These are phyloP conservation scores for Monosporascus sp. DNA, from an alignment of 2,329 filamentous ascomycete genomes.

Conservation along the genomic window DNA sequence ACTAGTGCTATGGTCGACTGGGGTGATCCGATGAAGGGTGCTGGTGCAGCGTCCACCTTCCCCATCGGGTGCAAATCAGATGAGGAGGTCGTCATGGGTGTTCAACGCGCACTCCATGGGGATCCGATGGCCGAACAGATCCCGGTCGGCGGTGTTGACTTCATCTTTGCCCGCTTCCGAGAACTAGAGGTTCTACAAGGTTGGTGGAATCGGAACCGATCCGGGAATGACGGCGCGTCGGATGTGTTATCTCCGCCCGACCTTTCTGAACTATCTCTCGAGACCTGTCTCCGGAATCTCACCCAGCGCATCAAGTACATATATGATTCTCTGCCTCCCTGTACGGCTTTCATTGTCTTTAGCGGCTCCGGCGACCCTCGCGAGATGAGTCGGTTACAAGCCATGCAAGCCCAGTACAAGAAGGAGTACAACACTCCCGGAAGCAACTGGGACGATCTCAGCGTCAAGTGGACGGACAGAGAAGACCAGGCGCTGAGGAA, in stretches of 20 bases:
- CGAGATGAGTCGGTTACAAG: conserved; percentile 58
- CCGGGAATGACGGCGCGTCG: conserved; percentile 25
- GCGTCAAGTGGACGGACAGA: conserved; percentile 62
- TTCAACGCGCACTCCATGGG: conserved; percentile 55
- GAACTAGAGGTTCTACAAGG: conserved; percentile 61
- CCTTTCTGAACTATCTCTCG: conserved; percentile 31
- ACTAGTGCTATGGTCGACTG: conserved; percentile 80
- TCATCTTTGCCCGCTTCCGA: conserved; percentile 62
- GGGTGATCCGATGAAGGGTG: conserved; percentile 66
- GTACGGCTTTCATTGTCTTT: conserved; percentile 61
- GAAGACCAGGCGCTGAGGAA: conserved; percentile 59
- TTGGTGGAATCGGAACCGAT: conserved; percentile 60
- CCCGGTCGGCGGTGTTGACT: conserved; percentile 57
- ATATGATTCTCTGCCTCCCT: conserved; percentile 55
- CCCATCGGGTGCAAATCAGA: conserved; percentile 55
- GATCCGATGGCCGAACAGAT: conserved; percentile 55
- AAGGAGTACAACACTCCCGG: conserved; percentile 60
- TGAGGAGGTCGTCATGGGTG: conserved; percentile 50
- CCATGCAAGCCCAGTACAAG: conserved; percentile 55
- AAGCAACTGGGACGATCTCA: conserved; percentile 62
- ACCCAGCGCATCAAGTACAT: conserved; percentile 49
- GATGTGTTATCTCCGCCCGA: conserved; percentile 28
- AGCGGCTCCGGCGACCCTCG: conserved; percentile 65
- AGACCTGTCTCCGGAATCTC: conserved; percentile 41
- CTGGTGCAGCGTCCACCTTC: conserved; percentile 51